Base-by-base conservation (phyloP, 75 land plant genomes). In the Picea glauca region DNA sequence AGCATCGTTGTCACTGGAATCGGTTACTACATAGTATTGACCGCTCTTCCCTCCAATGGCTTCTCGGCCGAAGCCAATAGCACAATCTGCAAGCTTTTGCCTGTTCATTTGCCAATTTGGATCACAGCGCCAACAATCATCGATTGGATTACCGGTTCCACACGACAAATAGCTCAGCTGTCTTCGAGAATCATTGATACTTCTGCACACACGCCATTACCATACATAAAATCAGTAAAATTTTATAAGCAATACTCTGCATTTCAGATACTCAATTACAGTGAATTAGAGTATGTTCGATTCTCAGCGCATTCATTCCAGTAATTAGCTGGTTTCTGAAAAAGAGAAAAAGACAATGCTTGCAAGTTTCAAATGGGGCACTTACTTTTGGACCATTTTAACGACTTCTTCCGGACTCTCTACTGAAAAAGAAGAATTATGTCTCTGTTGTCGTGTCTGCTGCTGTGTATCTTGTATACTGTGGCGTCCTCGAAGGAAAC, bases 121-220 rank as follows among this genome's bases (percentile, higher is more conserved):
- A 60, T 89, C 91, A 60, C 91, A 89, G 13, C 90, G 81, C 91
- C 95, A 89, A 80, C 95, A 93, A 75, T 93, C 95, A 59, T 93
- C 95, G 12, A 93, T 87, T 8, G 95, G 93, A 78, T 93, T 93
- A 14, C 95, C 95, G 5, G 89, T 87, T 8, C 84, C 88, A 56
- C 92, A 88, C 6, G 89, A 87, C 30, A 88, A 80, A 66, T 30
- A 86, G 18, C 84, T 89, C 38, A 83, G 80, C 38, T 74, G 63
- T 35, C 91, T 85, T 62, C 89, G 78, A 15, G 65, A 18, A 30
- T 43, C 12, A 50, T 50, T 50, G 11, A 50, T 50, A 50, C 70
- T 31, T 17, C 21, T 46, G 79, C 79, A 70, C 79, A 78, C 72
- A 76, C 26, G 62, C 3, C 26, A 76, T 30, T 78, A 74, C 5